phyloP scores from a whole-genome alignment of 352 stramenopile species.

The Hyaloperonospora brassicae region DNA sequence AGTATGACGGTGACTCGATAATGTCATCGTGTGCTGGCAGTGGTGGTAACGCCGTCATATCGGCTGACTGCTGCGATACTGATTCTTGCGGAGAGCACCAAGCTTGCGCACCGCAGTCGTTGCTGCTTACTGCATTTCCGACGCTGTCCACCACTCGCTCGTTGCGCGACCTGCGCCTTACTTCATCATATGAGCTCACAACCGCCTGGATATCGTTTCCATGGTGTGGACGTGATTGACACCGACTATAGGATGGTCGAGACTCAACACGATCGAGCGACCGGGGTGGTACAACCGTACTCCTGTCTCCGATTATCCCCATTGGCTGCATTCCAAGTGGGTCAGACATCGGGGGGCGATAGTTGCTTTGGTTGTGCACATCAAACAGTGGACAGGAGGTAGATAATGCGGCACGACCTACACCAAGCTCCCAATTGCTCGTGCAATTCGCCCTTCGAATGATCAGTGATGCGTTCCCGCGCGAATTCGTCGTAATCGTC shows the following conservation, averaged over 20 bases:
- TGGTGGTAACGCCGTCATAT: slow-evolving; percentile 36
- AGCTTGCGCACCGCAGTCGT: background rate
- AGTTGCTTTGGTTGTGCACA: background rate
- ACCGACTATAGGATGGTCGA: slow-evolving; percentile 6
- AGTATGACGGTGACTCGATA: slow-evolving; percentile 71
- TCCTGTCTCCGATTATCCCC: slow-evolving; percentile 2
- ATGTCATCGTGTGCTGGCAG: slow-evolving; percentile 76
- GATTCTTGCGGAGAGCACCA: background rate
- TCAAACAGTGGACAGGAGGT: slow-evolving; percentile 1
- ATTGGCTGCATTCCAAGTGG: slow-evolving; percentile 1
- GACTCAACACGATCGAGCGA: slow-evolving; percentile 15
- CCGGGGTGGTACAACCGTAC: slow-evolving; percentile 4
- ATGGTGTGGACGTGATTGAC: background rate
- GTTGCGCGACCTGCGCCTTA: background rate
- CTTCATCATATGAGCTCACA: slow-evolving; percentile 4
- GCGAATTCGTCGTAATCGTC: slow-evolving; percentile 35
- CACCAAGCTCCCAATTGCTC: slow-evolving; percentile 37
- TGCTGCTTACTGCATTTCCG: slow-evolving; percentile 1
- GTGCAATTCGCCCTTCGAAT: slow-evolving; percentile 50
- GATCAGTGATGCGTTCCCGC: slow-evolving; percentile 27
- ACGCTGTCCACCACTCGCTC: slow-evolving; percentile 1
- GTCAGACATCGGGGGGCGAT: slow-evolving; percentile 3
- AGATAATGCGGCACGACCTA: slow-evolving; percentile 12
- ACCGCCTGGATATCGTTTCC: background rate
- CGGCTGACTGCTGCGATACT: slow-evolving; percentile 10